Percentiles rank a stretch among this genome's conserved stretches.
These are phyloP conservation scores for Rhizoctonia solani DNA, from an alignment of 1,284 basidiomycete genomes.

Conservation along the genomic window DNA sequence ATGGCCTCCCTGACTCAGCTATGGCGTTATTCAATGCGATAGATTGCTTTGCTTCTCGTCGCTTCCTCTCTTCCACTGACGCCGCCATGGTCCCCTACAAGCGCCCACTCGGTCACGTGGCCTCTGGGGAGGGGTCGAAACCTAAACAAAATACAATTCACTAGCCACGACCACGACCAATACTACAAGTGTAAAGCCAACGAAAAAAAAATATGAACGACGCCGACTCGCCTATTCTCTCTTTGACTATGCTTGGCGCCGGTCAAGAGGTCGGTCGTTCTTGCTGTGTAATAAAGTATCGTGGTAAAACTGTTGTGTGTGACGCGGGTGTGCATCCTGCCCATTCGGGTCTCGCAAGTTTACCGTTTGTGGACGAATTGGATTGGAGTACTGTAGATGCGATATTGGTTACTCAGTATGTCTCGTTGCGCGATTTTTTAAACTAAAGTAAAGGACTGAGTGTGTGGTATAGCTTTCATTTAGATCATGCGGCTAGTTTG, in stretches of 20 bases:
- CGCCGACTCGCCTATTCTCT: constrained; percentile 67
- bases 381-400: constrained; percentile 99
- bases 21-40: too few species aligned
- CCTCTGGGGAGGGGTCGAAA: too few species aligned
- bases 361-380: constrained; percentile 96
- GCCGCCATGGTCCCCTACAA: too few species aligned
- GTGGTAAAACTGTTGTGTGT: constrained; percentile 93
- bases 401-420: constrained; percentile 91
- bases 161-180: too few species aligned
- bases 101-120: too few species aligned
- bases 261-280: constrained; percentile 97
- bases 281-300: constrained; percentile 94
- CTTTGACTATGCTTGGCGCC: constrained; percentile 89
- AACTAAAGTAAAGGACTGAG: too few species aligned
- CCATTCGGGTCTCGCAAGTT: constrained; percentile 89
- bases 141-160: too few species aligned
- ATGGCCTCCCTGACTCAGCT: too few species aligned
- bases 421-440: constrained; percentile 35
- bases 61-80: too few species aligned
- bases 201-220: constrained; percentile 23
- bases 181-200: not conserved
- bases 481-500: constrained; percentile 95
- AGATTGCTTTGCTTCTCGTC: too few species aligned
- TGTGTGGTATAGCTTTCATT: constrained; percentile 72
- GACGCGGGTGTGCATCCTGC: constrained; percentile 98